Conservation (phyloP, 2,329 filamentous ascomycete species). For the Gnomoniopsis sp. region DNA sequence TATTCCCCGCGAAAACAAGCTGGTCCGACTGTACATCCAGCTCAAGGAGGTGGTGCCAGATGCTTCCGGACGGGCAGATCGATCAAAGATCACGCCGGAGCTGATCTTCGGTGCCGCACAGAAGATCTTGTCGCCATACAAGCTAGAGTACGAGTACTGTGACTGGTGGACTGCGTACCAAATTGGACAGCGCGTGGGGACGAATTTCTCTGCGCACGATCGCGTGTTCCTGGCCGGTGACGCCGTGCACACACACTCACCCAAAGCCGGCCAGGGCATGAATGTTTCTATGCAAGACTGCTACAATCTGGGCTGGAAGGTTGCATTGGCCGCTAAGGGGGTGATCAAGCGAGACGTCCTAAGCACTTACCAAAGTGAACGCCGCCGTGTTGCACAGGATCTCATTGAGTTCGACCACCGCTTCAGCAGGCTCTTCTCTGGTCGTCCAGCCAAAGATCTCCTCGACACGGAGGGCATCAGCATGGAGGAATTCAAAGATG, state of each 20-base stretch:
- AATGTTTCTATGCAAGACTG: conserved; percentile 68
- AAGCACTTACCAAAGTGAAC: conserved; percentile 47
- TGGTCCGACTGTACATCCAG: conserved; percentile 65
- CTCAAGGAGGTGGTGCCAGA: conserved; percentile 45
- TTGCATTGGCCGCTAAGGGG: conserved; percentile 44
- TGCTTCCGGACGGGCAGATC: conserved; percentile 47
- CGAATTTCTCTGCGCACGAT: conserved; percentile 50
- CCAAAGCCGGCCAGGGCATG: conserved; percentile 69
- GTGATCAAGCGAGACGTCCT: conserved; percentile 40
- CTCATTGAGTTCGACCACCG: conserved; percentile 63
- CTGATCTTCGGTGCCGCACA: conserved; percentile 61
- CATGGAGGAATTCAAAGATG: conserved; percentile 60
- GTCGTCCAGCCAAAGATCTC: conserved; percentile 54
- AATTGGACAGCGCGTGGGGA: conserved; percentile 63
- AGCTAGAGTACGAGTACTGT: conserved; percentile 59
- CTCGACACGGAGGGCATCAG: conserved; percentile 59
- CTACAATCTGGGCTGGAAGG: conserved; percentile 57
- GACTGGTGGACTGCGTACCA: conserved; percentile 68
- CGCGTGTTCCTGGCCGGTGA: conserved; percentile 70
- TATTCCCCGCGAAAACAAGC: conserved; percentile 35
- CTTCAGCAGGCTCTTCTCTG: conserved; percentile 55
- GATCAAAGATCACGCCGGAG: conserved; percentile 61
- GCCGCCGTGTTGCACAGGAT: conserved; percentile 59
- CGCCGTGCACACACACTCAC: conserved; percentile 53
- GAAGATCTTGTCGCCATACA: conserved; percentile 65